Percentiles rank a stretch among this genome's conserved stretches.
Evolutionary conservation across 495 filamentous ascomycete genomes (phyloP).

Genomic region (Ramalina peruviana): DNA sequence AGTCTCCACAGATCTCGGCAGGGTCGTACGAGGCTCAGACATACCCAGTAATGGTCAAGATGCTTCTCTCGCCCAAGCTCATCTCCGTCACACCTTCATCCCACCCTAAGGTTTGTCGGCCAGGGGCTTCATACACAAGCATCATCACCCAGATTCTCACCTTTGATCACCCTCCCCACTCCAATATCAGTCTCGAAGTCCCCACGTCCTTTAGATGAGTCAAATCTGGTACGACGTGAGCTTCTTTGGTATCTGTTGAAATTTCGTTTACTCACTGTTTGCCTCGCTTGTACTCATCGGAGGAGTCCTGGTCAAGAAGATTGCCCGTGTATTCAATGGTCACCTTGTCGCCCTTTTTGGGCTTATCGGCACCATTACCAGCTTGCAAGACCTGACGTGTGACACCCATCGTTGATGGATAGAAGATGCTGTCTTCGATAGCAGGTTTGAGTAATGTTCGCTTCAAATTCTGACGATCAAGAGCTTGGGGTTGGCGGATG

Average conservation of each 20-base stretch:
- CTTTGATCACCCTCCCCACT: conserved; percentile 62
- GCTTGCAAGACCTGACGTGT: conserved; percentile 25
- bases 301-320: conserved; percentile 45
- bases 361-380: conserved; percentile 42
- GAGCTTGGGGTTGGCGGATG: too few relatives aligned
- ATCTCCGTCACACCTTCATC: conserved; percentile 72
- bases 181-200: conserved; percentile 59
- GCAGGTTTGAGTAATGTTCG: too few relatives aligned
- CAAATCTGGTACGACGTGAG: conserved; percentile 43
- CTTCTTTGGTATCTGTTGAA: too few relatives aligned
- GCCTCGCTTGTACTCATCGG: conserved; percentile 32
- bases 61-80: conserved; percentile 68
- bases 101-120: conserved; percentile 48
- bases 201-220: conserved; percentile 54
- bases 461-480: too few relatives aligned
- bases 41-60: conserved; percentile 63
- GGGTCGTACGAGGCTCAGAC: conserved; percentile 15
- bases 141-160: conserved; percentile 25
- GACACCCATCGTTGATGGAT: conserved; percentile 38
- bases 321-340: conserved; percentile 76
- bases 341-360: conserved; percentile 49
- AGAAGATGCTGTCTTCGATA: too few relatives aligned
- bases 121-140: neutral
- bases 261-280: conserved; percentile 28
- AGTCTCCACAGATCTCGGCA: neutral